A percentile compares a stretch with the other conserved stretches of the same genome.
phyloP scores from a whole-genome alignment of 2,329 filamentous ascomycete species.

The Aspergillus pseudoviridinutans region DNA sequence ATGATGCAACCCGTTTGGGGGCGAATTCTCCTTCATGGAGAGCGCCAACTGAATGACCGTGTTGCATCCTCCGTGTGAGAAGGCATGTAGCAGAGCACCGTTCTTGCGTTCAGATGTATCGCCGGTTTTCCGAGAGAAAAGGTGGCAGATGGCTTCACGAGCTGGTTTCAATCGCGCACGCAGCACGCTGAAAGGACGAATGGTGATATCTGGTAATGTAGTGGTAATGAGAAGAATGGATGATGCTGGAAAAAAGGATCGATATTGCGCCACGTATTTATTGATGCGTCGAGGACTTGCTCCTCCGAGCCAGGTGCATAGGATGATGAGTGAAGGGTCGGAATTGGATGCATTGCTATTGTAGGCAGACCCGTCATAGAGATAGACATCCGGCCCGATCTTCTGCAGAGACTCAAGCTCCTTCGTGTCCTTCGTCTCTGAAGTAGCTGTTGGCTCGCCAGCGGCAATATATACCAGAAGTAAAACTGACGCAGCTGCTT shows the following conservation, averaged over 20 bases:
- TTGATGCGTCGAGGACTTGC: conserved; percentile 23
- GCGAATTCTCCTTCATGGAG: conserved; percentile 13
- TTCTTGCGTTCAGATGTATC: neutral
- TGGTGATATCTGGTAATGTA: conserved; percentile 12
- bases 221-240: conserved; percentile 21
- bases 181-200: conserved; percentile 14
- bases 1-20: conserved; percentile 1
- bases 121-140: conserved; percentile 3
- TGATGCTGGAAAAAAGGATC: conserved; percentile 14
- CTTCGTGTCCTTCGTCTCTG: neutral
- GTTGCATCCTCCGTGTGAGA: conserved; percentile 21
- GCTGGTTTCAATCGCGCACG: conserved; percentile 17
- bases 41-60: conserved; percentile 17
- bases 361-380: conserved; percentile 8
- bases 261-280: conserved; percentile 22
- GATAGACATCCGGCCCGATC: conserved; percentile 12
- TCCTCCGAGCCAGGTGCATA: conserved; percentile 26
- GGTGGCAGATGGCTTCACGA: conserved; percentile 13
- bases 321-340: conserved; percentile 17
- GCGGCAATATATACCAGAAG: too few species aligned
- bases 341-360: neutral
- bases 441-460: neutral
- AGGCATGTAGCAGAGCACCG: conserved; percentile 17
- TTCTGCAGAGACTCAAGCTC: conserved; percentile 5
- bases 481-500: too few species aligned